These are phyloP conservation scores for Tolypocladium ovalisporum DNA, from an alignment of 2,329 filamentous ascomycete genomes.

Conservation along the genomic window DNA sequence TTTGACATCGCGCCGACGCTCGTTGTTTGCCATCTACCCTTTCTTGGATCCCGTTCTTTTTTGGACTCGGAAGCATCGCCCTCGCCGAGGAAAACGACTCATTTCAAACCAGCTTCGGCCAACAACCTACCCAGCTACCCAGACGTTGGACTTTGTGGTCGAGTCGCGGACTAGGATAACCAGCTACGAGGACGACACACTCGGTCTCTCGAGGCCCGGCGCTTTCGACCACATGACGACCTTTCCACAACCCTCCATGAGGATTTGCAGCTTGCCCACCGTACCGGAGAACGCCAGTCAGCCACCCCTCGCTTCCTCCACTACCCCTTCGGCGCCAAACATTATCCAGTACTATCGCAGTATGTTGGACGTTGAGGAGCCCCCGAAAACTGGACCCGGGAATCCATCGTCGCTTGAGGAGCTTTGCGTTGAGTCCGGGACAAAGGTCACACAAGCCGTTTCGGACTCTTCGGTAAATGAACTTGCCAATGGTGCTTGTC, in stretches of 20 bases:
- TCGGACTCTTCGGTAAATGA: neutral
- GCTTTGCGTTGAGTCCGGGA: slow-evolving; percentile 23
- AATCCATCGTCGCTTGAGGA: slow-evolving; percentile 36
- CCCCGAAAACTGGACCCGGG: slow-evolving; percentile 31
- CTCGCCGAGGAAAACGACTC: slow-evolving; percentile 10
- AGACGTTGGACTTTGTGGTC: slow-evolving; percentile 13
- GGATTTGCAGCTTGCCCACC: slow-evolving; percentile 21
- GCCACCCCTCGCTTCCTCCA: slow-evolving; percentile 2
- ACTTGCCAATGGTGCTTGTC: neutral
- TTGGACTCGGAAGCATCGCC: slow-evolving; percentile 18
- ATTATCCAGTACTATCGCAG: slow-evolving; percentile 31
- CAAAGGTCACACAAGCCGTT: slow-evolving; percentile 9
- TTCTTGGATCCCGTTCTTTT: slow-evolving; percentile 30
- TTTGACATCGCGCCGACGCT: slow-evolving; percentile 22
- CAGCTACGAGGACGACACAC: slow-evolving; percentile 32
- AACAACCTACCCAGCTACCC: neutral
- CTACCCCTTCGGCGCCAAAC: slow-evolving; percentile 4
- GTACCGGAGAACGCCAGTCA: slow-evolving; percentile 6
- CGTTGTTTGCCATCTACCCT: slow-evolving; percentile 32
- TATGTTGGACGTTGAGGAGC: slow-evolving; percentile 42
- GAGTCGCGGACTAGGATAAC: slow-evolving; percentile 33
- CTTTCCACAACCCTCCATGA: slow-evolving; percentile 12
- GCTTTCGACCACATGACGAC: slow-evolving; percentile 6
- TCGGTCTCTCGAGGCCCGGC: slow-evolving; percentile 6
- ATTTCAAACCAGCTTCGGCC: neutral